Evolutionary conservation across 768 basidiomycete genomes (phyloP), one percentile per base, ranked within the genome.

Genomic region (Hygrocybe coccinea): DNA sequence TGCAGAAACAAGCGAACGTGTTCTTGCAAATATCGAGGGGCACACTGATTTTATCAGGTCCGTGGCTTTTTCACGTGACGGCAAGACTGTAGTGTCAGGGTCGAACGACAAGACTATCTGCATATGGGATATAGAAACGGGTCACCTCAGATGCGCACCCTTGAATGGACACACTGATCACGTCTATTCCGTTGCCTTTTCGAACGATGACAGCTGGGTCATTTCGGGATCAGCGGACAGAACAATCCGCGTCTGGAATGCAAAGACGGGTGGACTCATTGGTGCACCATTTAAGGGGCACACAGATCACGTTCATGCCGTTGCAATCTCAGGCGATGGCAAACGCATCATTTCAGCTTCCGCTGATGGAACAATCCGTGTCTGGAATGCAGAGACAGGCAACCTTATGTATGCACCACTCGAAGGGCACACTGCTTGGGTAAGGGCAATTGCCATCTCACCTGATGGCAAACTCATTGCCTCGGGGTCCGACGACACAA

Each of bases 381-480:
- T 41, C 10, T 15, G 38, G 38, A 11, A 41, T 29, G 3, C 29
- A 29, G 8, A 29, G 8, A 41, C 38, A 11, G 38, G 38, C 3
- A 3, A 15, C 3, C 14, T 19, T 15, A 3, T 41, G 19, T 5
- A 15, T 11, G 10, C 5, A 4, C 38, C 5, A 4, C 38, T 41
- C 19, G 38, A 41, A 41, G 38, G 38, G 38, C 38, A 41, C 19
- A 19, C 15, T 3, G 38, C 15, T 41, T 14, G 38, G 15, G 19
- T 46, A 5, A 11, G 22, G n/a, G 15, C 44, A 3, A 5, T 46
- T 5, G 21, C 44, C n/a, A 54, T 45, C 56, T 57, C 52, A 41
- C 24, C 12, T 11, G 56, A 57, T 47, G 35, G 39, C 37, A 57
- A 25, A 33, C 56, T 15, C 21, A 38, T 45, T 19, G 39, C 22